Conservation (phyloP, 306 rosid species). For the Dalbergia cultrata region DNA sequence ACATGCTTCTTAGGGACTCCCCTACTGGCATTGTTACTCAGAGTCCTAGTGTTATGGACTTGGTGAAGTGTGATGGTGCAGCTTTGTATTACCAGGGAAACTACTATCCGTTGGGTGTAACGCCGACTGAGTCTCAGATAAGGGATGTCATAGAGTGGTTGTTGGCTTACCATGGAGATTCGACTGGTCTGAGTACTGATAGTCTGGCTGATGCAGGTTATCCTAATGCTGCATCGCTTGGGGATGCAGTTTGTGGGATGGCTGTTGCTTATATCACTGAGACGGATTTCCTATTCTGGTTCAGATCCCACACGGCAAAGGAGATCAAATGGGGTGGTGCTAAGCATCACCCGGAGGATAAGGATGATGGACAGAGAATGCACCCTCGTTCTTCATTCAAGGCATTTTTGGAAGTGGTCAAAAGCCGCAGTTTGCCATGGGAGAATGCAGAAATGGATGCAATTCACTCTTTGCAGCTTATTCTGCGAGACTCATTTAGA, state of each 20-base stretch:
- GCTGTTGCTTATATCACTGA: slow-evolving; percentile 92
- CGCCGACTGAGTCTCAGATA: slow-evolving; percentile 83
- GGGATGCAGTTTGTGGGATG: slow-evolving; percentile 96
- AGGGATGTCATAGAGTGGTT: slow-evolving; percentile 91
- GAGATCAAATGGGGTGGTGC: slow-evolving; percentile 99
- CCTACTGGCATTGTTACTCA: slow-evolving; percentile 90
- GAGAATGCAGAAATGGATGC: slow-evolving; percentile 98
- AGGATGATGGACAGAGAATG: slow-evolving; percentile 98
- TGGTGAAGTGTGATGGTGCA: slow-evolving; percentile 96
- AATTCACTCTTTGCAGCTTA: slow-evolving; percentile 96
- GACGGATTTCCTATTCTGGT: slow-evolving; percentile 91
- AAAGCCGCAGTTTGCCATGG: slow-evolving; percentile 96
- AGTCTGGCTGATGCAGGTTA: slow-evolving; percentile 96
- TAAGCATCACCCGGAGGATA: slow-evolving; percentile 98
- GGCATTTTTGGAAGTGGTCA: slow-evolving; percentile 96
- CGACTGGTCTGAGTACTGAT: slow-evolving; percentile 97
- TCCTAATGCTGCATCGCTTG: slow-evolving; percentile 88
- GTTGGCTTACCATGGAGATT: slow-evolving; percentile 82
- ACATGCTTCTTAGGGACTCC: slow-evolving; percentile 94
- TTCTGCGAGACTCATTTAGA: slow-evolving; percentile 85
- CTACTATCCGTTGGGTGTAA: slow-evolving; percentile 76
- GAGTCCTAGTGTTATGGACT: slow-evolving; percentile 92
- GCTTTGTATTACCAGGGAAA: slow-evolving; percentile 79
- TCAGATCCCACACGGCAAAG: slow-evolving; percentile 89
- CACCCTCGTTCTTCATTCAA: slow-evolving; percentile 97